Evolutionary conservation across 352 stramenopile genomes (phyloP).

Genomic region (Phytophthora megakarya): DNA sequence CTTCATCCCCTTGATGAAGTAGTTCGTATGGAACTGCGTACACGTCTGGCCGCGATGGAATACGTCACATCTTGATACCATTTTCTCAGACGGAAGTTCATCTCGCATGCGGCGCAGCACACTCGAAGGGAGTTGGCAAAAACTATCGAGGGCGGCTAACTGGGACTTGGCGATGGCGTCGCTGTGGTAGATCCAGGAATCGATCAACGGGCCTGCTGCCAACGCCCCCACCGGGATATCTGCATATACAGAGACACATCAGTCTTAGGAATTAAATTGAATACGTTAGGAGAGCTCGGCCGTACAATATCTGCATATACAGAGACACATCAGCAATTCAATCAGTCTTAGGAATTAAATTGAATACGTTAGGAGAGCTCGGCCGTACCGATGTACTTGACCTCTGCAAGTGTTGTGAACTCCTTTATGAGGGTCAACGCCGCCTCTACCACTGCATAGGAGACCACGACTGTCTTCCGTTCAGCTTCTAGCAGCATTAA

Average conservation of each 20-base stretch:
- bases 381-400: constrained; percentile 55
- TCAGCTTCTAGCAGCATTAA: constrained; percentile 53
- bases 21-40: constrained; percentile 47
- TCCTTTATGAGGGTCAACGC: constrained; percentile 42
- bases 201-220: constrained; percentile 52
- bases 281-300: too few species aligned
- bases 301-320: too few species aligned
- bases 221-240: constrained; percentile 49
- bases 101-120: constrained; percentile 58
- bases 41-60: constrained; percentile 58
- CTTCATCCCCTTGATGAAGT: constrained; percentile 46
- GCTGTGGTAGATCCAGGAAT: constrained; percentile 67
- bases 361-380: too few species aligned
- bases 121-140: constrained; percentile 41
- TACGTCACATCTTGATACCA: constrained; percentile 60
- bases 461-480: constrained; percentile 52
- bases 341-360: too few species aligned
- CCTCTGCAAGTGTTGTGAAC: constrained; percentile 35
- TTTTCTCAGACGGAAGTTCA: constrained; percentile 46
- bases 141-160: constrained; percentile 53
- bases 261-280: too few species aligned
- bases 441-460: constrained; percentile 58
- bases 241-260: constrained; percentile 22
- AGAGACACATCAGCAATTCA: too few species aligned
- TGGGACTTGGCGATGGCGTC: constrained; percentile 55